A percentile compares a stretch with the other conserved stretches of the same genome.
Evolutionary conservation across 768 basidiomycete genomes (phyloP).

Genomic region (Gloeopeniophorella convolvens): DNA sequence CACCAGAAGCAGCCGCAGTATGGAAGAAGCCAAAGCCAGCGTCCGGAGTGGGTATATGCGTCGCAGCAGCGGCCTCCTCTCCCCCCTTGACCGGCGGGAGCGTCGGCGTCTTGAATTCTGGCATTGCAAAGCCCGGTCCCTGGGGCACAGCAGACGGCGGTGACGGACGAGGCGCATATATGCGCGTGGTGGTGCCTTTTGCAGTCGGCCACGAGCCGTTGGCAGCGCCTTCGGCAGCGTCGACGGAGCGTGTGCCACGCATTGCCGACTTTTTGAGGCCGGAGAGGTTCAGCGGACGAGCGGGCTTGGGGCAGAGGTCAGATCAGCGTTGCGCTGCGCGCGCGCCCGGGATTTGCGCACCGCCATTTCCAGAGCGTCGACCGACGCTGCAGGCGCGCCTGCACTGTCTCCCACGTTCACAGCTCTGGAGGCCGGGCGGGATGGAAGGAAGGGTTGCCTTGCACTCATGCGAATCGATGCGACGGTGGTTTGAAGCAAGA

Average conservation of each 20-base stretch:
- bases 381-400: too few species aligned
- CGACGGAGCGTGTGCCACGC: background rate
- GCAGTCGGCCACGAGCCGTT: background rate
- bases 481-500: background rate
- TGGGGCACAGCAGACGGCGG: background rate
- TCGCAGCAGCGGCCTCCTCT: background rate
- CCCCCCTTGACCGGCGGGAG: constrained; percentile 4
- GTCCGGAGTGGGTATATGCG: background rate
- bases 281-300: constrained; percentile 9
- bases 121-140: background rate
- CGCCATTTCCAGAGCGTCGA: background rate
- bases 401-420: constrained; percentile 1
- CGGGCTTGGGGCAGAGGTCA: background rate
- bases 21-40: too few species aligned
- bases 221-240: background rate
- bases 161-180: constrained; percentile 17
- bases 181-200: constrained; percentile 5
- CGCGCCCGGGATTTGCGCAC: too few species aligned
- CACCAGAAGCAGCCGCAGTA: too few species aligned
- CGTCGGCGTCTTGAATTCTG: constrained; percentile 11
- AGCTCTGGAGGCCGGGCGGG: constrained; percentile 11
- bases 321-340: too few species aligned
- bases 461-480: constrained; percentile 7
- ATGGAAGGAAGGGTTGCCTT: constrained; percentile 15
- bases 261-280: constrained; percentile 4